Base-by-base conservation (phyloP, 306 rosid genomes). In the Lathyrus sativus region DNA sequence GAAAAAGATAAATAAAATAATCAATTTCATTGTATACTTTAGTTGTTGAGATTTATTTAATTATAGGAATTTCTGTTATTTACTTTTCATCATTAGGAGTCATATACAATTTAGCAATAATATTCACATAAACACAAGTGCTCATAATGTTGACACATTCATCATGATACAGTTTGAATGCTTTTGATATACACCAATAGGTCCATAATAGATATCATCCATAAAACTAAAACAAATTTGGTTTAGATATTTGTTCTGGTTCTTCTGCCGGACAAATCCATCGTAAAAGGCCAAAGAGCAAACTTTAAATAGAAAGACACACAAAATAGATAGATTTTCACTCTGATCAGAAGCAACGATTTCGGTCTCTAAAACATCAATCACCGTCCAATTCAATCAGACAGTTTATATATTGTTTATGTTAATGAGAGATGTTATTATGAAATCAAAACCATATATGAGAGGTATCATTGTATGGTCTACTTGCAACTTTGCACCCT, bases 401-500 rank as follows among this genome's bases (percentile, higher is more conserved):
- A 35, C 2, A 2, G 22, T 19, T 19, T 19, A 19, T 19, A 19
- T 19, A 66, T 58, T 74, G 33, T 66, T 73, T 57, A 55, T 68
- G 33, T 81, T 75, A 72, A 72, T 75, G 71, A 60, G 59, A 64
- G 69, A 11, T 74, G 61, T 26, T 11, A 56, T 62, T 49, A 57
- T 24, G 9, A 54, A 54, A 54, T 24, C 28, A 24, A 54, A 54
- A 22, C 37, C n/a, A n/a, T n/a, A n/a, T n/a, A 73, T 66, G 22
- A 62, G n/a, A 51, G 33, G 22, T 51, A 6, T 5, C 15, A 54
- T 11, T 55, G 2, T 26, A 55, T 11, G 83, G 65, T 74, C 84
- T 72, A 73, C 71, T 78, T 77, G 82, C 76, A 81, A 69, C 38
- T 83, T 77, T 89, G 90, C 78, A 74, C 82, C 84, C 95, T 68